Conservation (phyloP, 371 early-diverging fungal species). For the Chytridium lagenaria region DNA sequence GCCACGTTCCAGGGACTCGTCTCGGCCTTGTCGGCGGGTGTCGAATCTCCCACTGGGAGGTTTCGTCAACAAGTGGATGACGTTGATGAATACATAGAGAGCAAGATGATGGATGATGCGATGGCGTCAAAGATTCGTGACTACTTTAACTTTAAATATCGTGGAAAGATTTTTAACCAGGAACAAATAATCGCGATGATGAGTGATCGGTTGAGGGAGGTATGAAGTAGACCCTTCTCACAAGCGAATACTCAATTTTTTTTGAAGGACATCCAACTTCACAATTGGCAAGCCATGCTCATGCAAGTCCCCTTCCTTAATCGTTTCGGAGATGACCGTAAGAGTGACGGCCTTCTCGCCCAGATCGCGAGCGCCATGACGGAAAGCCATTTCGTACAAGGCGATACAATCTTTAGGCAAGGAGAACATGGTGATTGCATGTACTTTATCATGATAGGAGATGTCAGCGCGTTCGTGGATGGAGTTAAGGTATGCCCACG, state of each 20-base stretch:
- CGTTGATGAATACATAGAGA: constrained; percentile 14
- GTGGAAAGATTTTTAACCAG: constrained; percentile 25
- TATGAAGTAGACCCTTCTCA: background rate
- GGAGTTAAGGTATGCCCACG: background rate
- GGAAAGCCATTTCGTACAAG: constrained; percentile 7
- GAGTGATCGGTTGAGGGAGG: constrained; percentile 21
- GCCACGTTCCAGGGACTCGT: constrained; percentile 25
- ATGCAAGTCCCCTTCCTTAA: constrained; percentile 27
- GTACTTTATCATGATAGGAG: constrained; percentile 27
- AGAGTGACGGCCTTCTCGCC: constrained; percentile 9
- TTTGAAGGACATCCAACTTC: constrained; percentile 22
- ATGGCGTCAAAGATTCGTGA: background rate
- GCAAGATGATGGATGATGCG: background rate
- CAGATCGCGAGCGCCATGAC: constrained; percentile 8
- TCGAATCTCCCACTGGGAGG: constrained; percentile 8
- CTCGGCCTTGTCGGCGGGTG: constrained; percentile 15
- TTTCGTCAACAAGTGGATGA: constrained; percentile 19
- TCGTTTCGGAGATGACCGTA: constrained; percentile 7
- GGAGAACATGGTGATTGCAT: constrained; percentile 25
- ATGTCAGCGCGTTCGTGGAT: constrained; percentile 2
- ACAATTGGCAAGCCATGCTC: constrained; percentile 15
- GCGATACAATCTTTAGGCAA: constrained; percentile 20
- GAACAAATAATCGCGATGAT: constrained; percentile 19
- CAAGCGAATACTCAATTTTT: background rate
- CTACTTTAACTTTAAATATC: constrained; percentile 14